Evolutionary conservation across 164 flowering plant species (phyloP), one percentile per base, ranked within the genome.

Genomic region (Macadamia integrifolia): DNA sequence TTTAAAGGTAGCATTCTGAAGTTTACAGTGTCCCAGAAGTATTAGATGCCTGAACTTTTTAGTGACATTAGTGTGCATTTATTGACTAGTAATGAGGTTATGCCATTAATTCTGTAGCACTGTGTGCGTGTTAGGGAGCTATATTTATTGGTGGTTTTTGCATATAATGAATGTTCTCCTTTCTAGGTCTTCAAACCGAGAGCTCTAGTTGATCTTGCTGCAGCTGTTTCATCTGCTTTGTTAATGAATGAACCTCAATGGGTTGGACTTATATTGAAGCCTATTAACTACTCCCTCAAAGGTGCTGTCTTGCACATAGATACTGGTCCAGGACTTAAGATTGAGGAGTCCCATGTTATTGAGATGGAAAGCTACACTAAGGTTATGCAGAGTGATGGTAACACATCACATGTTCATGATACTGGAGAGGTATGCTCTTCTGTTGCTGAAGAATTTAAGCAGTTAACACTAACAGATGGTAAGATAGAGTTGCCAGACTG

Each of bases 211-310:
- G 99, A 94, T 80, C 86, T 94, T 71, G 69, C 83, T 72, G 88
- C 97, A 48, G 97, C 97, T 60, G 67, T 87, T 75, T 90, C 98
- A 72, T 92, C 97, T 72, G 90, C 97, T 71, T 83, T 94, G 76
- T 79, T 94, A 43, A 88, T 94, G 85, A 92, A 94, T 84, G 99
- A 87, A 76, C 74, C 86, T 71, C 99, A 94, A 80, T 94, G 99
- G 97, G 80, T 94, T 76, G 99, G 98, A 32, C 77, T 94, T 64
- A 79, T 89, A 70, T 82, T 86, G 55, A 80, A 69, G 66, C 99
- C 99, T 42, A 86, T 94, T 31, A 78, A 89, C 68, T 94, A 94
- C 79, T 86, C 99, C 61, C 86, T 94, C 18, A 88, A 87, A 76
- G 98, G 97, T 71, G 95, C 96, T 65, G 76, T 88, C 66, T 78